phyloP scores from a whole-genome alignment of 306 rosid genomes.

The Acacia confusa region DNA sequence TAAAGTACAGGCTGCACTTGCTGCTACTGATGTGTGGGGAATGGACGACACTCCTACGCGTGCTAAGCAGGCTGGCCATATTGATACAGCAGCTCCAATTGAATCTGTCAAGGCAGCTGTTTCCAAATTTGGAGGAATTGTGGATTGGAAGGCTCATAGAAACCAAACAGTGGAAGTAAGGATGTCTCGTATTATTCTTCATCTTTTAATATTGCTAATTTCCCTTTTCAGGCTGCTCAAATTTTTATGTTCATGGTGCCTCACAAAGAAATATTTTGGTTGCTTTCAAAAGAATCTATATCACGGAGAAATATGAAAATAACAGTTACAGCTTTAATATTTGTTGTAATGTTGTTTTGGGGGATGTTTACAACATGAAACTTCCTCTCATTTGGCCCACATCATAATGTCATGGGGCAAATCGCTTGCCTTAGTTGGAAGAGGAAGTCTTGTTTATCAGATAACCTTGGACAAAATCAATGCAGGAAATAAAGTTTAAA shows the following conservation, averaged over 20 bases:
- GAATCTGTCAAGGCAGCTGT: slow-evolving; percentile 98
- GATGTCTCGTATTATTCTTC: slow-evolving; percentile 3
- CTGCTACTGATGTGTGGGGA: slow-evolving; percentile 17
- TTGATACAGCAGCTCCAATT: slow-evolving; percentile 90
- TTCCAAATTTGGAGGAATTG: slow-evolving; percentile 95
- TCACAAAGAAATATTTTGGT: neutral
- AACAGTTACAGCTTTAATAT: neutral
- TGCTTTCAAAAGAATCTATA: neutral
- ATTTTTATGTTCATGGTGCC: neutral
- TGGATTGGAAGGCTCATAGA: slow-evolving; percentile 97
- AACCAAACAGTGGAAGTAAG: slow-evolving; percentile 81
- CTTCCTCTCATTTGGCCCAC: neutral
- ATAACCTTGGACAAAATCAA: neutral
- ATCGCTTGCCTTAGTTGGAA: neutral
- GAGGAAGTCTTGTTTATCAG: slow-evolving; percentile 9
- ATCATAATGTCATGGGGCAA: neutral
- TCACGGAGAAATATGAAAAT: neutral
- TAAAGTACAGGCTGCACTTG: slow-evolving; percentile 17
- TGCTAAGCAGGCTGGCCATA: slow-evolving; percentile 45
- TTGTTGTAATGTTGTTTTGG: neutral
- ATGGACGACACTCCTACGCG: slow-evolving; percentile 40
- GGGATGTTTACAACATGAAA: neutral
- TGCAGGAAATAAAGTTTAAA: neutral
- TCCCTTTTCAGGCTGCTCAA: neutral
- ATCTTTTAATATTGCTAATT: neutral